A percentile compares a stretch with the other conserved stretches of the same genome.
These are phyloP conservation scores for Grosmannia penicillata DNA, from an alignment of 2,329 filamentous ascomycete species.

Conservation along the genomic window DNA sequence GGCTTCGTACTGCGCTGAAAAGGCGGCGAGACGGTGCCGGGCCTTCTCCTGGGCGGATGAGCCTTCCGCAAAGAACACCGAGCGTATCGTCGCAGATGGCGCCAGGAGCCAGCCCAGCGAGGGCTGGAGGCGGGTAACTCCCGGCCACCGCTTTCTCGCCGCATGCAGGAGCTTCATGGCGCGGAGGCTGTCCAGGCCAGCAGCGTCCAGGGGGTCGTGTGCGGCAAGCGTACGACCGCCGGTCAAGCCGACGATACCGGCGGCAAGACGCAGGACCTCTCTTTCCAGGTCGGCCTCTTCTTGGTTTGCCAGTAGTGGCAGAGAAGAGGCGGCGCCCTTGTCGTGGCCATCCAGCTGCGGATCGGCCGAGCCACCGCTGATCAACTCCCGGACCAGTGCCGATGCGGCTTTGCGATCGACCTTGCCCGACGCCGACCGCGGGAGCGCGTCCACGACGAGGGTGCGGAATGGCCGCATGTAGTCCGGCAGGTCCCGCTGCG, in stretches of 20 bases:
- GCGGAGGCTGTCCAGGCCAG: conserved; percentile 20
- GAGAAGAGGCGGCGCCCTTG: too few species aligned
- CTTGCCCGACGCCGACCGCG: conserved; percentile 46
- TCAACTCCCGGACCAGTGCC: not conserved
- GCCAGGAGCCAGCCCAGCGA: conserved; percentile 15
- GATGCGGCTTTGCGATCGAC: conserved; percentile 30
- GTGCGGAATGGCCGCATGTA: conserved; percentile 47
- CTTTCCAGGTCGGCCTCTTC: not conserved
- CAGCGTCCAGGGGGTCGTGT: conserved; percentile 6
- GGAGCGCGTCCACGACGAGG: conserved; percentile 32
- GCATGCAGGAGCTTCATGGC: conserved; percentile 19
- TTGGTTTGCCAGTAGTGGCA: not conserved
- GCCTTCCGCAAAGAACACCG: conserved; percentile 9
- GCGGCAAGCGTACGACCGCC: not conserved
- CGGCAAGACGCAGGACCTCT: not conserved
- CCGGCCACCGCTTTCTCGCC: conserved; percentile 13
- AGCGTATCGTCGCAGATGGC: conserved; percentile 13
- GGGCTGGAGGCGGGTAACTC: conserved; percentile 5
- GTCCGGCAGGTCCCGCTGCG: conserved; percentile 36
- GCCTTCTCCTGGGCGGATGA: not conserved
- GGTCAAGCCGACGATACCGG: not conserved
- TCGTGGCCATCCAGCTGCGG: too few species aligned
- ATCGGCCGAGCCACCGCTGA: not conserved
- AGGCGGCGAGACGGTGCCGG: not conserved
- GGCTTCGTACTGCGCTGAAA: not conserved